Base-by-base conservation (phyloP, 1,284 basidiomycete species). In the Peniophora sp. region DNA sequence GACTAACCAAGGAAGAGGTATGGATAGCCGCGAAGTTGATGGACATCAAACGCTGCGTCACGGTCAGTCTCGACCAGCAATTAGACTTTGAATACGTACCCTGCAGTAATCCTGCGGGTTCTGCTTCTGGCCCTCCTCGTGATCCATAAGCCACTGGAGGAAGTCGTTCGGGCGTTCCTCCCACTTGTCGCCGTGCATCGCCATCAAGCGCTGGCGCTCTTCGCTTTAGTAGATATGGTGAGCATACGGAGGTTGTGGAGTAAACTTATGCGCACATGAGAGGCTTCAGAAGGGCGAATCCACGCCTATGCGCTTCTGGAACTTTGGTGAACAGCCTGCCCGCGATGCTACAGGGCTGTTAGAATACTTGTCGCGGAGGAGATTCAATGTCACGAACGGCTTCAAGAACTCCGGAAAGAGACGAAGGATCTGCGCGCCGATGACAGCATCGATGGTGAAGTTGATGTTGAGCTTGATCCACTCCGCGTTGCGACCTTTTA, bases 131-230 rank as follows among this genome's bases (percentile, higher is more conserved):
- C 59, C 65, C 48, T 55, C 56, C 14, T 68, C 66, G 16, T 63
- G 63, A n/a, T 70, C 69, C 58, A 75, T 64, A n/a, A 77, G 58
- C 73, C 74, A 75, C 22, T 65, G 64, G 10, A 77, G 60, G 63
- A 74, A 58, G 57, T 76, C 72, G 47, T 68, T 68, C 73, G 59
- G 59, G 27, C 52, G 45, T 6, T 54, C 53, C 12, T 54, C 49
- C 53, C 55, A 60, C 11, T 51, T 35, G 2, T 50, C 48, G 9
- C 52, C 56, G 3, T 51, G 19, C 19, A 53, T 46, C 12, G 59
- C 54, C 49, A 55, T 51, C 32, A 53, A 51, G 6, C 48, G 44
- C 3, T 46, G 49, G 14, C 61, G 56, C 36, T 61, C 56, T 38
- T 59, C 53, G 41, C 27, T 32, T 6, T 32, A 5, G 27, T 32